These are phyloP conservation scores for Avena atlantica DNA, from an alignment of 176 grass and related monocot genomes.

Conservation along the genomic window DNA sequence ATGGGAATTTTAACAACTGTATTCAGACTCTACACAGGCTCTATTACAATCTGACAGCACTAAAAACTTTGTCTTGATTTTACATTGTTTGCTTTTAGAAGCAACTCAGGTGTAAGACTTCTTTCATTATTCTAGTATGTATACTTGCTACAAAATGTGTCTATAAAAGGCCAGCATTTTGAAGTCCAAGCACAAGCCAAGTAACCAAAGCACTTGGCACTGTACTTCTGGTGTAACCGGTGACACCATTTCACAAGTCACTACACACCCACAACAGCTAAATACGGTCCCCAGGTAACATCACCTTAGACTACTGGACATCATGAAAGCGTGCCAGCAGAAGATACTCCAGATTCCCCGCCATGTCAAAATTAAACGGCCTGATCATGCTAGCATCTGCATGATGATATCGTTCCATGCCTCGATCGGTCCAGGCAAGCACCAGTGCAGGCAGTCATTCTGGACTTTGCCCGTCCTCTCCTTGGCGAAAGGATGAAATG, in stretches of 20 bases:
- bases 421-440: slow-evolving; percentile 81
- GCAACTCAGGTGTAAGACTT: not conserved
- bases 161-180: not conserved
- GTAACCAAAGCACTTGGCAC: not conserved
- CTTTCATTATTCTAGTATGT: not conserved
- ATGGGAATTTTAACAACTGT: not conserved
- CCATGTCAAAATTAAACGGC: not conserved
- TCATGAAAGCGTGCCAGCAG: not conserved
- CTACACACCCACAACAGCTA: not conserved
- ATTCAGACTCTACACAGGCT: not conserved
- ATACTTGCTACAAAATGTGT: not conserved
- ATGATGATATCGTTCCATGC: slow-evolving; percentile 86
- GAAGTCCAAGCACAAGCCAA: not conserved
- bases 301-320: not conserved
- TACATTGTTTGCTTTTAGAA: not conserved
- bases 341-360: not conserved
- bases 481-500: slow-evolving; percentile 65
- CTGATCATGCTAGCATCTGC: slow-evolving; percentile 48
- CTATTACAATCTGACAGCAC: not conserved
- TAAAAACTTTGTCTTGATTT: not conserved
- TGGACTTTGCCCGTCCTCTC: slow-evolving; percentile 43
- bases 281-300: not conserved
- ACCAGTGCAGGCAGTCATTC: slow-evolving; percentile 97
- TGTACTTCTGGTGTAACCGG: not conserved
- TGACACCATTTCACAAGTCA: slow-evolving; percentile 1